phyloP scores from a whole-genome alignment of 2,329 filamentous ascomycete species.

The Cadophora luteo-olivacea region DNA sequence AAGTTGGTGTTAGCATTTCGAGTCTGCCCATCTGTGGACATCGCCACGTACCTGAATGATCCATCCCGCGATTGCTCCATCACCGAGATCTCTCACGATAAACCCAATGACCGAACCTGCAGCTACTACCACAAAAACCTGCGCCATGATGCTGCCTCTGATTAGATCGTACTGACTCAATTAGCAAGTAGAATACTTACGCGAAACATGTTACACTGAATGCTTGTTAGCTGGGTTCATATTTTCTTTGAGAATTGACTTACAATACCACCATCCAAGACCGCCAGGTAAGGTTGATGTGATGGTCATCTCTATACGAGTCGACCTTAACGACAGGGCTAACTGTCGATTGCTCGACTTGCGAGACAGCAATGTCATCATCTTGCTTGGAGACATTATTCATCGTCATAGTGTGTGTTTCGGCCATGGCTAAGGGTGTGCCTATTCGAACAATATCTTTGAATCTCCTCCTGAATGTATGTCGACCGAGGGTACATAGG shows the following conservation, averaged over 20 bases:
- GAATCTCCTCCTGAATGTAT: not conserved
- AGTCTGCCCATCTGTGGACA: not conserved
- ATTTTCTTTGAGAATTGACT: conserved; percentile 41
- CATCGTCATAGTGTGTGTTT: conserved; percentile 3
- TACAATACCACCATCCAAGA: conserved; percentile 58
- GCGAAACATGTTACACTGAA: conserved; percentile 54
- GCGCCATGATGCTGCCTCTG: conserved; percentile 53
- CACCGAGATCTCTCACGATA: conserved; percentile 59
- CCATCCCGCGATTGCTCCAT: conserved; percentile 58
- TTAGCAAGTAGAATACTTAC: conserved; percentile 39
- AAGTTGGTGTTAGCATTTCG: conserved; percentile 19
- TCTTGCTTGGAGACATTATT: conserved; percentile 15
- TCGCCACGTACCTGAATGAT: conserved; percentile 54
- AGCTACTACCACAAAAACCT: conserved; percentile 62
- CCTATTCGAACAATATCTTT: not conserved
- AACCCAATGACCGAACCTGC: conserved; percentile 63
- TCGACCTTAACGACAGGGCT: conserved; percentile 32
- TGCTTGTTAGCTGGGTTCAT: conserved; percentile 1
- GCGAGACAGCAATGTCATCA: conserved; percentile 22
- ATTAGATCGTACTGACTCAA: not conserved
- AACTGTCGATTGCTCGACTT: conserved; percentile 25
- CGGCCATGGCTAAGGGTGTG: not conserved
- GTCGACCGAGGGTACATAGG: not conserved
- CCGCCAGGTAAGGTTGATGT: conserved; percentile 59
- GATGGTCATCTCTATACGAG: conserved; percentile 43